Conservation (phyloP, 23 red algal species). For the Gracilaria caudata region DNA sequence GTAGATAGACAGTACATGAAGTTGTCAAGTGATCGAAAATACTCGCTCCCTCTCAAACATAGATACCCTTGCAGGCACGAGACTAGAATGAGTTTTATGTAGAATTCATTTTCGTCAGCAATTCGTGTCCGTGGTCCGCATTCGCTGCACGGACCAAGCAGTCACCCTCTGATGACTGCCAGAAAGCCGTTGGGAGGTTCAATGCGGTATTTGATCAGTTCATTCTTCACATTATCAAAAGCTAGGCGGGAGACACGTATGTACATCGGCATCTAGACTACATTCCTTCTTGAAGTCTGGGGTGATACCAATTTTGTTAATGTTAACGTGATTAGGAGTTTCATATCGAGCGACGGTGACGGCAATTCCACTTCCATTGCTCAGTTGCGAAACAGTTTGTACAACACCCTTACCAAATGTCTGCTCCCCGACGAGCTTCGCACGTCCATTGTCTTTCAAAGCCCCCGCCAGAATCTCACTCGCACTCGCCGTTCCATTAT, state of each 20-base stretch:
- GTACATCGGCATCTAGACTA: slow-evolving; percentile 63
- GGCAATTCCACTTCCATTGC: slow-evolving; percentile 88
- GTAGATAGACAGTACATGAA: too few relatives aligned
- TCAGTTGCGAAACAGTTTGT: slow-evolving; percentile 86
- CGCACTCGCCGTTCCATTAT: slow-evolving; percentile 91
- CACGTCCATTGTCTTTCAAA: slow-evolving; percentile 83
- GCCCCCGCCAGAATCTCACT: slow-evolving; percentile 95
- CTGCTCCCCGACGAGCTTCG: slow-evolving; percentile 76
- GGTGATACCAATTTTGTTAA: slow-evolving; percentile 92
- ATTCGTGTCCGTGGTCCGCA: too few relatives aligned
- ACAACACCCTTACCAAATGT: slow-evolving; percentile 99
- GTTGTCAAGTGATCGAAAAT: too few relatives aligned
- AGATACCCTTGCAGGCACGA: too few relatives aligned
- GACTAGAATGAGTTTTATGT: too few relatives aligned
- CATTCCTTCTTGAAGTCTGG: slow-evolving; percentile 71
- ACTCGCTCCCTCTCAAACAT: too few relatives aligned
- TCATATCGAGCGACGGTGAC: slow-evolving; percentile 93
- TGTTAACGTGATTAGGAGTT: slow-evolving; percentile 89
- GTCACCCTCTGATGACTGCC: too few relatives aligned
- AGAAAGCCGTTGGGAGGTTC: background rate
- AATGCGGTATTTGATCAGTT: background rate
- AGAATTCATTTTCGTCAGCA: too few relatives aligned
- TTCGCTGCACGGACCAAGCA: background rate
- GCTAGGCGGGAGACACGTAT: slow-evolving; percentile 56
- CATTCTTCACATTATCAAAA: background rate